Base-by-base conservation (phyloP, 2,329 filamentous ascomycete genomes). In the Exophiala viscosa region DNA sequence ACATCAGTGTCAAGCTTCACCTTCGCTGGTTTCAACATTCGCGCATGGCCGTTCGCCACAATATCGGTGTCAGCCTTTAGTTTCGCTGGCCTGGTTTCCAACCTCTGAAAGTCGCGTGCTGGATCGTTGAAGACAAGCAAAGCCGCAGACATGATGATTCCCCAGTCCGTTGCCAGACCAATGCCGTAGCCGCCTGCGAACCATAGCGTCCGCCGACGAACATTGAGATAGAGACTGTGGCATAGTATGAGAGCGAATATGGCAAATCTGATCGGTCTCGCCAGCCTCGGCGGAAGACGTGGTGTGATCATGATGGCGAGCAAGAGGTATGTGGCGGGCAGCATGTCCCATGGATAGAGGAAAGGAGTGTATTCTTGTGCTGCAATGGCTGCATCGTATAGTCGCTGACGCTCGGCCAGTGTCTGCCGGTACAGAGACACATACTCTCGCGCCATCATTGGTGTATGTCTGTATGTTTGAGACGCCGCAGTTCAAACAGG, bases 61-160 rank as follows among this genome's bases (percentile, higher is more conserved):
- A 11, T 52, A 15, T 28, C 42, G 17, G 36, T 15, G 15, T 40
- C 8, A 5, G 23, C 42, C 35, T 33, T 36, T 2, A 31, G 8
- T 63, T 63, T 11, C 56, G 45, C n/a, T n/a, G 45, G 40, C 35
- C 53, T 38, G 62, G 47, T 69, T 62, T 84, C 79, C 35, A 85
- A 77, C 33, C 82, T 73, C 61, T 69, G 70, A 57, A 82, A 83
- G 38, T 82, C 76, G 9, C 62, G 68, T 59, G 81, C 78, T 1
- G 73, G 71, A 66, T 85, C 78, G 54, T 78, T 77, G 51, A 78
- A 77, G 3, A 83, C 61, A 17, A 84, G 67, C 36, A 84, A 68
- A 0, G 75, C 70, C 0, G 70, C 70, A 32, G 73, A 70, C 76
- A 79, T 84, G 32, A 83, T 66, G 10, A 77, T 68, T 46, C 75